Base-by-base conservation (phyloP, 208 protist species). In the Trypanosoma rangeli region DNA sequence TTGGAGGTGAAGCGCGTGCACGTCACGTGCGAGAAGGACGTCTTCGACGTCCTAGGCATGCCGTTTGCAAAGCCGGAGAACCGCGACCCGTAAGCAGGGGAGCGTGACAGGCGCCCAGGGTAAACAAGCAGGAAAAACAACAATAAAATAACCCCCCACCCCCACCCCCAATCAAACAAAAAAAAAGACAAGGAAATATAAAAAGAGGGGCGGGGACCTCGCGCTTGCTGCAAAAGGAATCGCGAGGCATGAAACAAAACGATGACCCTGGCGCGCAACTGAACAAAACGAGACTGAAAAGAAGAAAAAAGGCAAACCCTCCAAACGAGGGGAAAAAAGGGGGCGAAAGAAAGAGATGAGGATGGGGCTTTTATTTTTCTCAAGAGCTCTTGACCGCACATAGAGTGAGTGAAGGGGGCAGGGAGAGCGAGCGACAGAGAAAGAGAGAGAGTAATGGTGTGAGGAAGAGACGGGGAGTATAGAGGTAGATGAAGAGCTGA, bases 11-110 rank as follows among this genome's bases (percentile, higher is more conserved):
- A 95, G 73, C 85, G 88, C 3, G 90, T 95, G 10, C 70, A 82
- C 31, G 87, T 92, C 63, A 85, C 70, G 48, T 89, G 73, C 3
- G 91, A 96, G 76, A 74, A 89, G 76, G 87, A 96, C 53, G 87
- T 96, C 24, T 96, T 96, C 64, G 91, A 94, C 52, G 86, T 85
- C 13, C 80, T 96, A 29, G 89, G 89, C 15, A 94, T 94, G 87
- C 85, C 87, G 26, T 94, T 86, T 71, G 84, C 84, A 1, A 90
- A 90, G 66, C 90, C 90, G 0, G 90, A 95, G 70, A 93, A 95
- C 67, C 86, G 89, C 13, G 89, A 94, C 58, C 89, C 89, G 44
- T 93, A 90, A 79, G 64, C 31, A 20, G 13, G 58, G 31, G n/a
- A 63, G 31, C 46, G 5, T 20, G 22, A 18, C 49, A 8, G 49